A percentile compares a stretch with the other conserved stretches of the same genome.
These are phyloP conservation scores for Ophiocordyceps camponoti-leonardi DNA, from an alignment of 2,329 filamentous ascomycete genomes.

Conservation along the genomic window DNA sequence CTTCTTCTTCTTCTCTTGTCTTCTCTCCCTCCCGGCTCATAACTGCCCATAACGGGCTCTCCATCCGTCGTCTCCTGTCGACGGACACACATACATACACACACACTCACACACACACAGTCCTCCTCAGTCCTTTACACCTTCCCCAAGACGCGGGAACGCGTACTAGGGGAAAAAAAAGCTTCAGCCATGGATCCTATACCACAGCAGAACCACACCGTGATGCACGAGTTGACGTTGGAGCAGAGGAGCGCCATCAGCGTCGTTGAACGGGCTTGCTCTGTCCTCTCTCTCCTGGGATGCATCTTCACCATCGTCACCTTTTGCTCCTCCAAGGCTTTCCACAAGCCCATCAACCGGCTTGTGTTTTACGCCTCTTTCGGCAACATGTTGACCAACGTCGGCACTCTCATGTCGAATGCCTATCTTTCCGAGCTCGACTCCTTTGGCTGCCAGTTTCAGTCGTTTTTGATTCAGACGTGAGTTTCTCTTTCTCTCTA, in stretches of 20 bases:
- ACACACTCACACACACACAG: background rate
- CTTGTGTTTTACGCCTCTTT: conserved; percentile 72
- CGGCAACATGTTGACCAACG: conserved; percentile 63
- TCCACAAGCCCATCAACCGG: conserved; percentile 76
- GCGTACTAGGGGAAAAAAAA: background rate
- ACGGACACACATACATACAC: background rate
- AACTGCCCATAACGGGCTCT: background rate
- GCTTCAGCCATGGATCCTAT: background rate
- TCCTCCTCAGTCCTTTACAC: too few species aligned
- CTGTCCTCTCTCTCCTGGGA: conserved; percentile 52
- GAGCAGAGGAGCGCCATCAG: conserved; percentile 36
- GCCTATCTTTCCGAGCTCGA: conserved; percentile 32
- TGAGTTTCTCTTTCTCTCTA: conserved; percentile 20
- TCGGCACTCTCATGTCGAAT: conserved; percentile 57
- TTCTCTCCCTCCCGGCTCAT: background rate
- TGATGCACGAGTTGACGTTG: conserved; percentile 3
- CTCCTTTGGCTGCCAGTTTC: conserved; percentile 48
- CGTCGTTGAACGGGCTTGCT: conserved; percentile 49
- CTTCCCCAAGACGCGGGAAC: background rate
- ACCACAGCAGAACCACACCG: background rate
- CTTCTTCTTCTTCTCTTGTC: background rate
- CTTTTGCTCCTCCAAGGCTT: conserved; percentile 48
- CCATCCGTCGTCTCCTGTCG: background rate
- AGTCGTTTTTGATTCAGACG: conserved; percentile 72
- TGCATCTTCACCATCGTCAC: conserved; percentile 56